Evolutionary conservation across 164 flowering plant species (phyloP), one percentile per base, ranked within the genome.

Genomic region (Liquidambar formosana): DNA sequence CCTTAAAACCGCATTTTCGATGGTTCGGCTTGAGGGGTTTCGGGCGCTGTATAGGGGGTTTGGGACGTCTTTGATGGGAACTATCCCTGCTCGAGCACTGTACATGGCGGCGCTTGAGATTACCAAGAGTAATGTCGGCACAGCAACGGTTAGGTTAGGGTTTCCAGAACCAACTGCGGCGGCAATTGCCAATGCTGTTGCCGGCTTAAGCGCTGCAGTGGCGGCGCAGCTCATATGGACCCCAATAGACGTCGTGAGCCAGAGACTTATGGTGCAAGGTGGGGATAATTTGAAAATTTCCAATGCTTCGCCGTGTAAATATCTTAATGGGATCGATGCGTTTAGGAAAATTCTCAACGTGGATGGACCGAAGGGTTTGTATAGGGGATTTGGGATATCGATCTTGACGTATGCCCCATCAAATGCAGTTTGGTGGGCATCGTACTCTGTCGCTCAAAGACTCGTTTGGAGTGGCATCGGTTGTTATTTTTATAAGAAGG

Each of bases 191-290:
- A 85, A 82, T 74, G 89, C 87, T 0, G 81, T 74, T 11, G 89
- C 84, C 0, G 89, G 89, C 12, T 38, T 85, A 51, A 81, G 82
- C 23, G 81, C 89, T 2, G 89, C 89, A 11, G 67, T 83, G 81
- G 85, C 89, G 0, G 87, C 89, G 4, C 89, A 85, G 73, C 80
- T 85, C 48, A 87, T 85, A 5, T 85, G 89, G 89, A 85, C 89
- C 13, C 89, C 89, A 0, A 67, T 85, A 33, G 89, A 85, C 71
- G 89, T 85, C 15, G 82, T 85, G 45, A 85, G 82, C 67, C 89
- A 85, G 49, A 77, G 86, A 41, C 78, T 85, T 8, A 85, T 85
- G 89, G 89, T 85, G 21, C 88, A 85, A 68, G 85, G 82, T 23
- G 65, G 70, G 10, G 22, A 28, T 28, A 63, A 63, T 26, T 38